These are phyloP conservation scores for Aspergillus egyptiacus DNA, from an alignment of 495 filamentous ascomycete species.

Conservation along the genomic window DNA sequence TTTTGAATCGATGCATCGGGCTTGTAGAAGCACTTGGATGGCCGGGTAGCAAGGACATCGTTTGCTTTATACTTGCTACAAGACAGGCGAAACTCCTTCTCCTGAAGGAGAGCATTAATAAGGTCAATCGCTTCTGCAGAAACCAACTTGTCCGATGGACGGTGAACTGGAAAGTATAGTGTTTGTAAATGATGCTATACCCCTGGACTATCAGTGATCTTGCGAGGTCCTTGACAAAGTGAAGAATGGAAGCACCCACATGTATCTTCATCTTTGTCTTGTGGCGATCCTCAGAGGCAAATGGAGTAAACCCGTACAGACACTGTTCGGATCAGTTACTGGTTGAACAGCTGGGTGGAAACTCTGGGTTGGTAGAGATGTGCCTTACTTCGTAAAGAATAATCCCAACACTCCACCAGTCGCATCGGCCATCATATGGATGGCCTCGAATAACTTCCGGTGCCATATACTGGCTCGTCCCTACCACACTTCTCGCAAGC, in stretches of 20 bases:
- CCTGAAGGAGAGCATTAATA: slow-evolving; percentile 67
- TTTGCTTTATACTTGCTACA: slow-evolving; percentile 63
- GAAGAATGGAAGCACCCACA: slow-evolving; percentile 39
- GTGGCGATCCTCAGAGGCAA: slow-evolving; percentile 71
- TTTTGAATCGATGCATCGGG: slow-evolving; percentile 28
- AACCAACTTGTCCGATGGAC: slow-evolving; percentile 42
- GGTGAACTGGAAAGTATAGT: slow-evolving; percentile 58
- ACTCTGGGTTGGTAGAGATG: neutral
- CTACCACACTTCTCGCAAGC: slow-evolving; percentile 80
- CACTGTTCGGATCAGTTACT: slow-evolving; percentile 47
- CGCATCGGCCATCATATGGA: slow-evolving; percentile 83
- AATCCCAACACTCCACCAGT: slow-evolving; percentile 94
- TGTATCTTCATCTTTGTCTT: slow-evolving; percentile 77
- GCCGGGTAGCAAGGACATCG: slow-evolving; percentile 41
- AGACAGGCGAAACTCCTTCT: slow-evolving; percentile 69
- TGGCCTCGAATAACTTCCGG: slow-evolving; percentile 84
- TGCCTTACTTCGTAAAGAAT: slow-evolving; percentile 73
- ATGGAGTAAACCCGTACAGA: slow-evolving; percentile 85
- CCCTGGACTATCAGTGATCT: slow-evolving; percentile 11
- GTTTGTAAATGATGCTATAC: slow-evolving; percentile 45
- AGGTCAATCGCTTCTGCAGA: slow-evolving; percentile 65
- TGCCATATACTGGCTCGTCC: slow-evolving; percentile 97
- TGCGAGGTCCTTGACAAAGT: neutral
- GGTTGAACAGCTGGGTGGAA: neutral
- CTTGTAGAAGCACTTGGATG: slow-evolving; percentile 30